These are phyloP conservation scores for Leishmania tropica DNA, from an alignment of 208 protist genomes.

Conservation along the genomic window DNA sequence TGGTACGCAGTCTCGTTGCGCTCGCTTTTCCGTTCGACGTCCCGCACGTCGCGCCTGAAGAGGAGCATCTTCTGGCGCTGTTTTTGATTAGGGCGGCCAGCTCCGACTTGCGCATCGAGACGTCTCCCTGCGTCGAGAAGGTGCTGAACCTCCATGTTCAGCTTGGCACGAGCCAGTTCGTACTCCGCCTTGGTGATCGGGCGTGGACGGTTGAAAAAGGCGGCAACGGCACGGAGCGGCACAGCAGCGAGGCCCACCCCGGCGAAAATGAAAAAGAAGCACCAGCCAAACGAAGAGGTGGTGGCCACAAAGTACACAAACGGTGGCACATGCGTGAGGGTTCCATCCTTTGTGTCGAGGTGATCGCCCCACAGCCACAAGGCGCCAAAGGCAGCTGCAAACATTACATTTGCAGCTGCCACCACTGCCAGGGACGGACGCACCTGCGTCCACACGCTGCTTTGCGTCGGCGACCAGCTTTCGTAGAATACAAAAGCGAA, in stretches of 20 bases:
- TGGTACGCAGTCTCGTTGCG: conserved; percentile 77
- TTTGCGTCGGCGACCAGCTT: conserved; percentile 55
- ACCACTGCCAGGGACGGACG: conserved; percentile 15
- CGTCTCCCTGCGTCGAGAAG: conserved; percentile 66
- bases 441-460: conserved; percentile 30
- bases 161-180: conserved; percentile 54
- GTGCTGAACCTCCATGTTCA: conserved; percentile 66
- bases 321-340: conserved; percentile 33
- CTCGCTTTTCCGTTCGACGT: conserved; percentile 75
- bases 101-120: conserved; percentile 56
- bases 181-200: conserved; percentile 84
- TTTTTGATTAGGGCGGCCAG: conserved; percentile 14
- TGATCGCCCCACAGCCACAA: conserved; percentile 29
- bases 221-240: conserved; percentile 79
- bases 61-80: conserved; percentile 65
- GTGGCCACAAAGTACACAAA: conserved; percentile 78
- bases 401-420: conserved; percentile 14
- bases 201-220: conserved; percentile 71
- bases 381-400: conserved; percentile 22
- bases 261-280: conserved; percentile 91
- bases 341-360: conserved; percentile 13
- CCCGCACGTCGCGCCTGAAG: conserved; percentile 74
- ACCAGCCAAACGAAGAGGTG: conserved; percentile 72
- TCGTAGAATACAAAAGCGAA: conserved; percentile 92
- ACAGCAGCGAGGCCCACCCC: conserved; percentile 92